phyloP scores from a whole-genome alignment of 371 early-diverging fungal species.

The Mortierella sp. region DNA sequence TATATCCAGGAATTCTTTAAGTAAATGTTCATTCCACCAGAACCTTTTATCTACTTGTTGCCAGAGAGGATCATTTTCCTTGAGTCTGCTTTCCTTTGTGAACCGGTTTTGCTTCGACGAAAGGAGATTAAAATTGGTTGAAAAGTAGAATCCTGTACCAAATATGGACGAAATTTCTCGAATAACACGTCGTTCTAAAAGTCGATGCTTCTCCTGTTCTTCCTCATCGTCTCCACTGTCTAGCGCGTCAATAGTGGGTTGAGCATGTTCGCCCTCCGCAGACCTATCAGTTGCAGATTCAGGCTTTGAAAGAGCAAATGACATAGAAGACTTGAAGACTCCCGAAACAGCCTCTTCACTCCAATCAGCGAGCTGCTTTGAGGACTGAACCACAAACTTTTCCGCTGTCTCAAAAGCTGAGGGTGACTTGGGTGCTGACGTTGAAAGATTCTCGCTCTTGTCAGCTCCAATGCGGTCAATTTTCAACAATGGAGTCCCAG shows the following conservation, averaged over 20 bases:
- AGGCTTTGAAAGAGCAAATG: neutral
- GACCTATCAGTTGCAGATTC: neutral
- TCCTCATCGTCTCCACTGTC: slow-evolving; percentile 11
- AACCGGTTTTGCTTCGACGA: slow-evolving; percentile 44
- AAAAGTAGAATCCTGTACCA: slow-evolving; percentile 73
- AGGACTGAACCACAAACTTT: slow-evolving; percentile 26
- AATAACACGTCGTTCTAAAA: slow-evolving; percentile 70
- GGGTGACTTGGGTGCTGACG: slow-evolving; percentile 12
- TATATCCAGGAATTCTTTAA: slow-evolving; percentile 61
- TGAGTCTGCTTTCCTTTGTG: slow-evolving; percentile 30
- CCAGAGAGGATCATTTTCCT: slow-evolving; percentile 46
- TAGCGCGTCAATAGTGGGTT: neutral
- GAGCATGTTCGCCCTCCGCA: neutral
- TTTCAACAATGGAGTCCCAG: neutral
- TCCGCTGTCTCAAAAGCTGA: slow-evolving; percentile 33
- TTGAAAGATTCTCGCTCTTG: neutral
- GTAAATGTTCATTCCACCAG: slow-evolving; percentile 79
- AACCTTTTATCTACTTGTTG: slow-evolving; percentile 65
- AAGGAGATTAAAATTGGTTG: slow-evolving; percentile 63
- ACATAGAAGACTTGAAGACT: slow-evolving; percentile 22
- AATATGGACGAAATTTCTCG: slow-evolving; percentile 75
- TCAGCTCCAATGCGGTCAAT: neutral
- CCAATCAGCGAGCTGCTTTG: slow-evolving; percentile 30
- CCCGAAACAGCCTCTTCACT: slow-evolving; percentile 31
- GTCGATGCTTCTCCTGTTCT: slow-evolving; percentile 51